Evolutionary conservation across 2,329 filamentous ascomycete genomes (phyloP).

Genomic region (Claviceps sp.): DNA sequence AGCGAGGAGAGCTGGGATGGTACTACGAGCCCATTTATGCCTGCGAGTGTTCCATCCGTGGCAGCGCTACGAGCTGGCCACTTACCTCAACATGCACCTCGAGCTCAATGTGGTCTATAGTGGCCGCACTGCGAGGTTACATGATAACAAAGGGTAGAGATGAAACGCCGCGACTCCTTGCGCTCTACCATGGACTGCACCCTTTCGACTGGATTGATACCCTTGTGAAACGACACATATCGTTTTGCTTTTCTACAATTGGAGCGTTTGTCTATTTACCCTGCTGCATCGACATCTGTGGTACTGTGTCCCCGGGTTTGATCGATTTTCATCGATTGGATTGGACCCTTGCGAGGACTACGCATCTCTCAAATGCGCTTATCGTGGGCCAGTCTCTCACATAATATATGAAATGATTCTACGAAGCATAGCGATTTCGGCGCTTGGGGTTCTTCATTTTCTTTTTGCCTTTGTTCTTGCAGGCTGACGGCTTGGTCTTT

Average conservation of each 20-base stretch:
- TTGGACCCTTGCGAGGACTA: background rate
- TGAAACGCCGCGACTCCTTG: background rate
- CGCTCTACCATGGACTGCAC: background rate
- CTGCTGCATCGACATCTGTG: background rate
- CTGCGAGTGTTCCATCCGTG: slow-evolving; percentile 13
- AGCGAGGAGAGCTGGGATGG: slow-evolving; percentile 60
- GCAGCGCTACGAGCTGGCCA: slow-evolving; percentile 18
- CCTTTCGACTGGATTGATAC: slow-evolving; percentile 2
- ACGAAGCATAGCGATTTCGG: slow-evolving; percentile 28
- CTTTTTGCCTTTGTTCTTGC: background rate
- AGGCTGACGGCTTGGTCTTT: background rate
- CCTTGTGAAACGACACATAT: background rate
- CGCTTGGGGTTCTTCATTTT: slow-evolving; percentile 14
- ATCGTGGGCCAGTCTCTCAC: slow-evolving; percentile 9
- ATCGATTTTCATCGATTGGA: background rate
- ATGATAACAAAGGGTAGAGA: background rate
- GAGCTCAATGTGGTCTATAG: slow-evolving; percentile 37
- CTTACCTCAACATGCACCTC: slow-evolving; percentile 16
- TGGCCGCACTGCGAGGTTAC: slow-evolving; percentile 35
- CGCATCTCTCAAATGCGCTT: background rate
- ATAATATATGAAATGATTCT: slow-evolving; percentile 12
- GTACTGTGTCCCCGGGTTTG: background rate
- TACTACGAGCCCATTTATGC: slow-evolving; percentile 16
- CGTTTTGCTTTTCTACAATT: background rate
- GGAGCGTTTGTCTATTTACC: background rate